Conservation (phyloP, 1,284 basidiomycete species). For the Chiua sp. region DNA sequence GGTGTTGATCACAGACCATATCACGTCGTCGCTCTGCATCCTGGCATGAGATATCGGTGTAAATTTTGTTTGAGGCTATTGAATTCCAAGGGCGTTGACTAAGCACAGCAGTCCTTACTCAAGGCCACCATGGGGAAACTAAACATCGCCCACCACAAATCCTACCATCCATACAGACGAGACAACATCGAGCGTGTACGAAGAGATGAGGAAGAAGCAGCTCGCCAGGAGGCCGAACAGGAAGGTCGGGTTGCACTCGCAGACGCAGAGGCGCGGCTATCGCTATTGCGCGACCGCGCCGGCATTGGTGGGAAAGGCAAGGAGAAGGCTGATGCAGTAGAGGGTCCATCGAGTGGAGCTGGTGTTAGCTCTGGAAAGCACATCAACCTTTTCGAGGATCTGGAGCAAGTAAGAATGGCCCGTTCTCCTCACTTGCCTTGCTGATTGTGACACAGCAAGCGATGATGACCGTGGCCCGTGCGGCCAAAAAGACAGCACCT, state of each 20-base stretch:
- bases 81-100: constrained; percentile 9
- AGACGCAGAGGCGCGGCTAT: constrained; percentile 81
- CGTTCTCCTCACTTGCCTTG: not conserved
- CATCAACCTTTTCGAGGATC: constrained; percentile 80
- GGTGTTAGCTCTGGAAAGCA: constrained; percentile 42
- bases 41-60: not conserved
- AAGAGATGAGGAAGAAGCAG: constrained; percentile 82
- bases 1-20: constrained; percentile 93
- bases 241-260: constrained; percentile 76
- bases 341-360: constrained; percentile 33
- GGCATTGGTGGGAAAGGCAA: constrained; percentile 48
- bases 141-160: constrained; percentile 90
- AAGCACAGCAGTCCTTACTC: constrained; percentile 1
- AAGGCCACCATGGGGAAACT: constrained; percentile 69
- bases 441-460: constrained; percentile 39
- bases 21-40: constrained; percentile 95
- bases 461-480: constrained; percentile 46
- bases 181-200: constrained; percentile 86
- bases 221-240: constrained; percentile 46
- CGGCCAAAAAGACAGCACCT: constrained; percentile 47
- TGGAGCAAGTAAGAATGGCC: constrained; percentile 58
- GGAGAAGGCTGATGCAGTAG: constrained; percentile 65
- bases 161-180: constrained; percentile 83
- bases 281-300: constrained; percentile 64
- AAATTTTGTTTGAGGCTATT: not conserved